A percentile compares a stretch with the other conserved stretches of the same genome.
phyloP scores from a whole-genome alignment of 306 rosid genomes.

The Lathyrus tuberosus region DNA sequence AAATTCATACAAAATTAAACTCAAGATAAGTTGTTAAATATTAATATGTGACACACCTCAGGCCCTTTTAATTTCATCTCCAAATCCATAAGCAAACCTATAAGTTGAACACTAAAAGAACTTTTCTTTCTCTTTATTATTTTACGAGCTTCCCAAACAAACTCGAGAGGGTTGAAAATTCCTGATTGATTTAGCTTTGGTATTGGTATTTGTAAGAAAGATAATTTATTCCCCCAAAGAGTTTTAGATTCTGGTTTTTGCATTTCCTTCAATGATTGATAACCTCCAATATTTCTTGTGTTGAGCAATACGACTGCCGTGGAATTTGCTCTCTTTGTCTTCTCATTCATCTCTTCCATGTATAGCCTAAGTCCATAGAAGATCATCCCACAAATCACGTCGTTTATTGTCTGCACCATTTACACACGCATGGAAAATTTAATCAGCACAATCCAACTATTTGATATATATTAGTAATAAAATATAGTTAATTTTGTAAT shows the following conservation, averaged over 20 bases:
- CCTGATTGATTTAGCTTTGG: slow-evolving; percentile 49
- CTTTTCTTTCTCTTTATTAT: slow-evolving; percentile 51
- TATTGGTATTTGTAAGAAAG: slow-evolving; percentile 48
- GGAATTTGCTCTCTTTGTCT: slow-evolving; percentile 44
- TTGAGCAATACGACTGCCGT: slow-evolving; percentile 60
- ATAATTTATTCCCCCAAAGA: slow-evolving; percentile 61
- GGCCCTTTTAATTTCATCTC: slow-evolving; percentile 57
- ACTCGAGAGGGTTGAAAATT: slow-evolving; percentile 47
- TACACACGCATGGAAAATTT: too few relatives aligned
- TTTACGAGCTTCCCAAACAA: slow-evolving; percentile 45
- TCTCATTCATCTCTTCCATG: background rate
- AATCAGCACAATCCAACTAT: too few relatives aligned
- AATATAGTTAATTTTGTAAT: too few relatives aligned
- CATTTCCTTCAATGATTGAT: slow-evolving; percentile 59
- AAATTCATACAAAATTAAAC: too few relatives aligned
- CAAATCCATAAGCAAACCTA: slow-evolving; percentile 35
- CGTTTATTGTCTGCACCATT: slow-evolving; percentile 67
- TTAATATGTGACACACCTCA: slow-evolving; percentile 42
- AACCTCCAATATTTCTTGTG: slow-evolving; percentile 49
- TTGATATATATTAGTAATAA: too few relatives aligned
- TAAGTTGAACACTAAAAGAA: slow-evolving; percentile 47
- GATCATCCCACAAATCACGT: slow-evolving; percentile 50
- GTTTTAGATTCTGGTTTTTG: slow-evolving; percentile 34
- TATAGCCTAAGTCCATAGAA: slow-evolving; percentile 49
- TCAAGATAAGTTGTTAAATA: background rate